A percentile compares a stretch with the other conserved stretches of the same genome.
Conservation (phyloP, 768 basidiomycete genomes). For the Lactifluus pinguis region DNA sequence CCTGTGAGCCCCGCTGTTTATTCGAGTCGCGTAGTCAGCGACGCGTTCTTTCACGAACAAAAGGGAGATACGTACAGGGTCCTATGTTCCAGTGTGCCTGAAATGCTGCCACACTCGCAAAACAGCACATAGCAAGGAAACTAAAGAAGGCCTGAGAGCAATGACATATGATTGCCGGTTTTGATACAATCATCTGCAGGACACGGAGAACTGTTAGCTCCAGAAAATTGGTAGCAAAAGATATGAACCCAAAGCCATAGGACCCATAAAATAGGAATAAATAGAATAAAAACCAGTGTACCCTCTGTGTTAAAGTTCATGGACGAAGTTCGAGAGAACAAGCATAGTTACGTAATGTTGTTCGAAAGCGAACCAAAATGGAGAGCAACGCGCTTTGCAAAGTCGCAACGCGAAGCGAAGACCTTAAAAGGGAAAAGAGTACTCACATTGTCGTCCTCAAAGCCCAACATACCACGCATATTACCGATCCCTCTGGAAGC, state of each 20-base stretch:
- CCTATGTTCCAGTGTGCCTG: constrained; percentile 80
- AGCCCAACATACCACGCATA: constrained; percentile 46
- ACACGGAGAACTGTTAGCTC: constrained; percentile 20
- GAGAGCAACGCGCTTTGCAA: neutral
- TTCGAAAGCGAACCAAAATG: constrained; percentile 7
- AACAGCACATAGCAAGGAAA: constrained; percentile 87
- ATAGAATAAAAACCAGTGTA: constrained; percentile 50
- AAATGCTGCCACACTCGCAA: constrained; percentile 81
- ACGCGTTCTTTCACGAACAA: neutral
- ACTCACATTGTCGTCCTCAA: constrained; percentile 73
- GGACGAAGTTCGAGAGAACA: constrained; percentile 2
- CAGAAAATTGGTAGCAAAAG: constrained; percentile 11
- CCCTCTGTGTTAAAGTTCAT: constrained; percentile 30
- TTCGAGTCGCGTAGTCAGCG: neutral
- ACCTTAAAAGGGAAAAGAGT: constrained; percentile 28
- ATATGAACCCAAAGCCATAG: constrained; percentile 59
- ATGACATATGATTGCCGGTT: constrained; percentile 71
- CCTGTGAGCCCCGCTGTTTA: constrained; percentile 75
- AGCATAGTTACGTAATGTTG: constrained; percentile 18
- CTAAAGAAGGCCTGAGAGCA: constrained; percentile 82
- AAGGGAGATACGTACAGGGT: constrained; percentile 55
- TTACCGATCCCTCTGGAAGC: constrained; percentile 50
- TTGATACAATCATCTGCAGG: constrained; percentile 76
- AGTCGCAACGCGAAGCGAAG: constrained; percentile 10
- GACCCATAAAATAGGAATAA: constrained; percentile 55